Conservation (phyloP, 2,329 filamentous ascomycete genomes). For the Fusarium dlaminii region DNA sequence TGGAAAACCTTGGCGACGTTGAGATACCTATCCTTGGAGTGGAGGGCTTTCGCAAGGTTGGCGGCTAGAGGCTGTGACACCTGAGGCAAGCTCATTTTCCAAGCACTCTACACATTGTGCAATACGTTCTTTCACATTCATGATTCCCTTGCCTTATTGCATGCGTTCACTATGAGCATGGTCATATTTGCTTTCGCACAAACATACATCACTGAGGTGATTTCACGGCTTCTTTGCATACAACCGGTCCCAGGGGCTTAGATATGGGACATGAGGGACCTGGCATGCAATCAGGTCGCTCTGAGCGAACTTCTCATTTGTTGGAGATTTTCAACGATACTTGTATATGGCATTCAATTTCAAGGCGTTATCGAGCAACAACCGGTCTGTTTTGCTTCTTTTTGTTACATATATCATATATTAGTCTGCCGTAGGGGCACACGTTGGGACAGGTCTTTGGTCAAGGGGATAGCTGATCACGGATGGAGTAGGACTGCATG, state of each 20-base stretch:
- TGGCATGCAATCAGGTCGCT: slow-evolving; percentile 22
- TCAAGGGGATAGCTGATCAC: slow-evolving; percentile 1
- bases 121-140: slow-evolving; percentile 5
- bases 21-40: slow-evolving; percentile 62
- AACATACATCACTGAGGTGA: slow-evolving; percentile 25
- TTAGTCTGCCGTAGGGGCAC: slow-evolving; percentile 4
- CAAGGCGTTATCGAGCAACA: slow-evolving; percentile 35
- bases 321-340: slow-evolving; percentile 22
- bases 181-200: slow-evolving; percentile 29
- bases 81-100: neutral
- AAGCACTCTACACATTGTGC: neutral
- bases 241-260: neutral
- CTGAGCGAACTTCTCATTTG: slow-evolving; percentile 26
- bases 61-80: slow-evolving; percentile 37
- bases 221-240: slow-evolving; percentile 18
- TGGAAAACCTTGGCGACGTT: slow-evolving; percentile 71
- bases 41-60: slow-evolving; percentile 53
- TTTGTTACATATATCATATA: slow-evolving; percentile 16
- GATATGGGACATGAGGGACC: slow-evolving; percentile 2
- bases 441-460: slow-evolving; percentile 4
- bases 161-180: slow-evolving; percentile 13
- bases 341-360: slow-evolving; percentile 21
- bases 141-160: slow-evolving; percentile 10
- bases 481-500: slow-evolving; percentile 21
- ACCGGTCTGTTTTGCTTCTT: slow-evolving; percentile 18